Evolutionary conservation across 148 eudicot genomes (phyloP).

Genomic region (Vaccinium darrowii): DNA sequence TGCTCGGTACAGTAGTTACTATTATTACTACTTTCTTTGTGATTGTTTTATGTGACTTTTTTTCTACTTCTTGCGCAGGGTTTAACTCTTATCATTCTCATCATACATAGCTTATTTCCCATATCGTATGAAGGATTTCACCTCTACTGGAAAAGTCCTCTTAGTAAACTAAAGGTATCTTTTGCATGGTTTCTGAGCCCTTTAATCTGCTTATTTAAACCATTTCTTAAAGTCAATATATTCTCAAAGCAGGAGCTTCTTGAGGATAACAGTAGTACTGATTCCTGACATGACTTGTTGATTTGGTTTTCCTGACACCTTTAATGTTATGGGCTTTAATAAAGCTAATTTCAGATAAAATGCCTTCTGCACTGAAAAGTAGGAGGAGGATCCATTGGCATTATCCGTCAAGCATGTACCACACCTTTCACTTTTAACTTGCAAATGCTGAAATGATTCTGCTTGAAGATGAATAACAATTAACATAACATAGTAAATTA

Average conservation of each 20-base stretch:
- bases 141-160: slow-evolving; percentile 61
- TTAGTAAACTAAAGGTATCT: slow-evolving; percentile 68
- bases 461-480: not conserved
- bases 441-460: not conserved
- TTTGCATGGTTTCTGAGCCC: not conserved
- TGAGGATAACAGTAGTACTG: not conserved
- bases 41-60: not conserved
- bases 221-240: not conserved
- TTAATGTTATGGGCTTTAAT: not conserved
- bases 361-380: not conserved
- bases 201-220: not conserved
- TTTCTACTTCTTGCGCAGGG: slow-evolving; percentile 44
- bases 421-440: not conserved
- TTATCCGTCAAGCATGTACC: not conserved
- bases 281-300: slow-evolving; percentile 4
- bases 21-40: not conserved
- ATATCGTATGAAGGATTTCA: slow-evolving; percentile 61
- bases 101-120: slow-evolving; percentile 69
- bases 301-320: not conserved
- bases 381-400: not conserved
- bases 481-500: not conserved
- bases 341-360: not conserved
- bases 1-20: not conserved
- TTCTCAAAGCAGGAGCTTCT: not conserved
- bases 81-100: slow-evolving; percentile 59